These are phyloP conservation scores for Afroboletus lepidellus DNA, from an alignment of 1,284 basidiomycete species.

Conservation along the genomic window DNA sequence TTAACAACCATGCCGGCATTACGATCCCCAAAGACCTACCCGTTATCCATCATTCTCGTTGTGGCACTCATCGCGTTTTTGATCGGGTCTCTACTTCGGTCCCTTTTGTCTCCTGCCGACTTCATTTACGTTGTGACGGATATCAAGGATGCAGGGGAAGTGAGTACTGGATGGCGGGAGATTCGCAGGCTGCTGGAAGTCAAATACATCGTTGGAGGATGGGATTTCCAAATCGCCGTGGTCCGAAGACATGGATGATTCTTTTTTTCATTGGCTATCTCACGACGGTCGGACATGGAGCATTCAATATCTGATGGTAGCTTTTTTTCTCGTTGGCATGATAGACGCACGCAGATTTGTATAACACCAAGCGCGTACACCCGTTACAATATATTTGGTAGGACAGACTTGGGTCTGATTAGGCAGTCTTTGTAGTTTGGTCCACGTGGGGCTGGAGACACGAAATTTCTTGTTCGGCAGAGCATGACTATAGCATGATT, in stretches of 20 bases:
- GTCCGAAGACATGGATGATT: slow-evolving; percentile 60
- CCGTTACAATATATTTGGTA: not conserved
- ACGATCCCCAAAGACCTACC: slow-evolving; percentile 31
- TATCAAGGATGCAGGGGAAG: slow-evolving; percentile 49
- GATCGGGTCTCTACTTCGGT: slow-evolving; percentile 86
- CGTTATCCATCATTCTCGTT: slow-evolving; percentile 68
- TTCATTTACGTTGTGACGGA: slow-evolving; percentile 80
- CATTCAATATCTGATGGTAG: not conserved
- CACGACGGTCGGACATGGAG: not conserved
- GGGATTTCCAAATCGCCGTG: slow-evolving; percentile 81
- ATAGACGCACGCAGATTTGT: slow-evolving; percentile 14
- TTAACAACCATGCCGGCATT: not conserved
- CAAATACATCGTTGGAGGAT: slow-evolving; percentile 74
- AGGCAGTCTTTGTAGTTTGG: not conserved
- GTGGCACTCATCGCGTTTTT: slow-evolving; percentile 87
- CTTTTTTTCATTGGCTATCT: not conserved
- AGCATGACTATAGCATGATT: not conserved
- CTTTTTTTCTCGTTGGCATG: not conserved
- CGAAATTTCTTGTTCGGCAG: too few relatives aligned
- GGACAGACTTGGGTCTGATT: not conserved
- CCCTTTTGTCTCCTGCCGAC: slow-evolving; percentile 86
- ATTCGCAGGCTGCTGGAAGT: slow-evolving; percentile 77
- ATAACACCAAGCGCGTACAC: slow-evolving; percentile 14
- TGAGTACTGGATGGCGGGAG: slow-evolving; percentile 72
- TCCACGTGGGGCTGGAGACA: not conserved